These are phyloP conservation scores for Fusarium sambucinum DNA, from an alignment of 2,329 filamentous ascomycete species.

Conservation along the genomic window DNA sequence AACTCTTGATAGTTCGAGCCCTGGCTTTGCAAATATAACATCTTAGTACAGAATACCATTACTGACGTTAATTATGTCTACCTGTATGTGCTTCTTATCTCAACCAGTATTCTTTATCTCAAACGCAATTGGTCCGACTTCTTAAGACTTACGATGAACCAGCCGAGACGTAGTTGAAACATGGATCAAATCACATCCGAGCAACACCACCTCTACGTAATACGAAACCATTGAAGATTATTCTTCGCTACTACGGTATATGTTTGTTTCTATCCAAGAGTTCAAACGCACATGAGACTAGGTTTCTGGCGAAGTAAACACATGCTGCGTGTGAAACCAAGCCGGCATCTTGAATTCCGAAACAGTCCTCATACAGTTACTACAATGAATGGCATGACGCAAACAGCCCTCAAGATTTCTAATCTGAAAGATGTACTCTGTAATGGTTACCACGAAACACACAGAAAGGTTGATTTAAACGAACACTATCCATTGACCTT, in stretches of 20 bases:
- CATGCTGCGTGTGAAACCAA: background rate
- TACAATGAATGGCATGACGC: background rate
- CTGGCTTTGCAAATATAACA: background rate
- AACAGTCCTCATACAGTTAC: constrained; percentile 9
- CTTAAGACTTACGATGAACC: background rate
- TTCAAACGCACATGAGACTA: constrained; percentile 5
- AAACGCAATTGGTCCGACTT: background rate
- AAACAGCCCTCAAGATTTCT: background rate
- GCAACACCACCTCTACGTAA: background rate
- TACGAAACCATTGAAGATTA: background rate
- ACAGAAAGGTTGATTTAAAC: no score
- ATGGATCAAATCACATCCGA: background rate
- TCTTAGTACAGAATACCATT: background rate
- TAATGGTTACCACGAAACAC: no score
- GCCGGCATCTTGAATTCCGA: constrained; percentile 9
- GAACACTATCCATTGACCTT: background rate
- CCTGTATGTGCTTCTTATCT: background rate
- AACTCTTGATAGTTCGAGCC: background rate
- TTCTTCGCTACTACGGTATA: background rate
- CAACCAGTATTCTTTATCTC: no score
- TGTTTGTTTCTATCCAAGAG: background rate
- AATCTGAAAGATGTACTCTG: background rate
- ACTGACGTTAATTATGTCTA: no score
- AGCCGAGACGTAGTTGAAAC: constrained; percentile 1
- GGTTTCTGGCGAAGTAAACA: background rate